These are phyloP conservation scores for Nicotiana rustica DNA, from an alignment of 305 asterid species.

Conservation along the genomic window DNA sequence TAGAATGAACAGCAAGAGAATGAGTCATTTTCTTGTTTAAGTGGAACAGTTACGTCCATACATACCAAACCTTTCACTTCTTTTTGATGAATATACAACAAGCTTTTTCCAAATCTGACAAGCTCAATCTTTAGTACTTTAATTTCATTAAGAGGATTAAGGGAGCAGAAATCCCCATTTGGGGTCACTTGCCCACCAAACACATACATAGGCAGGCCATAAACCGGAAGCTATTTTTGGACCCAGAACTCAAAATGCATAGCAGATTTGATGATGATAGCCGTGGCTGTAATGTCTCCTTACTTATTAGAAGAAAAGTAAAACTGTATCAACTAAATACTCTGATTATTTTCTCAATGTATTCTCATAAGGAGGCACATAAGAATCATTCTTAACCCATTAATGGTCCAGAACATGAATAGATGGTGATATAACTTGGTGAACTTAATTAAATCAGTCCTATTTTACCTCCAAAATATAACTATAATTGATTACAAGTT, in stretches of 20 bases:
- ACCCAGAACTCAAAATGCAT: not conserved
- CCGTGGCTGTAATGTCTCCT: not conserved
- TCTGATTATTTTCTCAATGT: slow-evolving; percentile 1
- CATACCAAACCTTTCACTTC: slow-evolving; percentile 13
- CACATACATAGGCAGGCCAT: not conserved
- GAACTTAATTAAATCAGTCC: slow-evolving; percentile 14
- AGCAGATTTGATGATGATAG: not conserved
- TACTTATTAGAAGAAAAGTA: not conserved
- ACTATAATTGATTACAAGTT: not conserved
- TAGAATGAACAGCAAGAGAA: not conserved
- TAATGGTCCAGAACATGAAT: not conserved
- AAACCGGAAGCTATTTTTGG: not conserved
- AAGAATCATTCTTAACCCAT: not conserved
- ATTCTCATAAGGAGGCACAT: not conserved
- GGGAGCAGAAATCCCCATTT: not conserved
- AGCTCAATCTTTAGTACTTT: not conserved
- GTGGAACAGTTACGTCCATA: slow-evolving; percentile 12
- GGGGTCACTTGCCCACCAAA: not conserved
- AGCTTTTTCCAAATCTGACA: not conserved
- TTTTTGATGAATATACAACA: slow-evolving; percentile 15
- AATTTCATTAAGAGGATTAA: not conserved
- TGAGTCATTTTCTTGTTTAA: not conserved
- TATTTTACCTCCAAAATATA: slow-evolving; percentile 21
- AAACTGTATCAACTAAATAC: not conserved
- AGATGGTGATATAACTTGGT: not conserved